Percentiles rank a stretch among this genome's conserved stretches.
phyloP scores from a whole-genome alignment of 2,329 filamentous ascomycete species.

The Ciborinia camelliae region DNA sequence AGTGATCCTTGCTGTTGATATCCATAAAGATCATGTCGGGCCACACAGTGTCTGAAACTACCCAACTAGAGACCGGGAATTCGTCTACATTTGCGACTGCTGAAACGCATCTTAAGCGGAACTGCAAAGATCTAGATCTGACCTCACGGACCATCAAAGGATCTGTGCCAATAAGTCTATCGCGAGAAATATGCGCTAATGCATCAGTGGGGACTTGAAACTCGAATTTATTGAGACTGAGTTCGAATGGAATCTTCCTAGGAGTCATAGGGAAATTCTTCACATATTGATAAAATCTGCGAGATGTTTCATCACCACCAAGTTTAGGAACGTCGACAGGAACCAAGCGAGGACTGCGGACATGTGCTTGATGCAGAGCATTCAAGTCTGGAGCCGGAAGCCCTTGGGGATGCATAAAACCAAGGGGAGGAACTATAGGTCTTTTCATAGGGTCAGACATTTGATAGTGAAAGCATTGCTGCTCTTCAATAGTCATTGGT shows the following conservation, averaged over 20 bases:
- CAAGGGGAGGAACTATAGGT: conserved; percentile 40
- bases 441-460: conserved; percentile 24
- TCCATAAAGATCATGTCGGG: conserved; percentile 65
- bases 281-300: conserved; percentile 53
- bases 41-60: conserved; percentile 63
- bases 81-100: conserved; percentile 34
- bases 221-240: conserved; percentile 38
- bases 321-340: conserved; percentile 24
- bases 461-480: conserved; percentile 38
- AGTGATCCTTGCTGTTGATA: conserved; percentile 52
- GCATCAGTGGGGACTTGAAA: conserved; percentile 34
- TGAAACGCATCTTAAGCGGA: conserved; percentile 65
- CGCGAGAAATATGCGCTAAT: conserved; percentile 29
- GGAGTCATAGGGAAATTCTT: conserved; percentile 51
- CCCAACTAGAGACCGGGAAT: conserved; percentile 52
- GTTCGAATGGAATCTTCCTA: conserved; percentile 28
- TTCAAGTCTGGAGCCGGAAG: conserved; percentile 45
- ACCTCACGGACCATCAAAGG: conserved; percentile 38
- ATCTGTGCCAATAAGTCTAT: conserved; percentile 24
- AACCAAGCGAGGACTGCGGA: conserved; percentile 50
- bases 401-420: conserved; percentile 38
- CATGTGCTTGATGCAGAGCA: conserved; percentile 56
- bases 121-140: conserved; percentile 53
- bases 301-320: conserved; percentile 29
- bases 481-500: conserved; percentile 1